Conservation (phyloP, 2,329 filamentous ascomycete species). For the Hypoxylon sp. region DNA sequence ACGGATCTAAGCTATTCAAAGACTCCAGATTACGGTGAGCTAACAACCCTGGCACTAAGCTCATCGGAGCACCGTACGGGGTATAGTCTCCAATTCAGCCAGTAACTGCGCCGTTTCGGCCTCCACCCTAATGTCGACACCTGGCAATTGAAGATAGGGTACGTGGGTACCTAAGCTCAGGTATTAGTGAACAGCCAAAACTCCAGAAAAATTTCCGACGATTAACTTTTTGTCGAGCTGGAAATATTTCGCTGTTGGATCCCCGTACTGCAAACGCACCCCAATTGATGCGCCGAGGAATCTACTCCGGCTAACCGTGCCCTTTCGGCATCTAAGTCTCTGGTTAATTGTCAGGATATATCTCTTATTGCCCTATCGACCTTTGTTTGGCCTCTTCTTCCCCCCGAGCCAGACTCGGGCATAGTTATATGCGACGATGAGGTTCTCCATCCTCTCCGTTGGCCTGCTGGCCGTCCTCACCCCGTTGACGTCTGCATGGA, state of each 20-base stretch:
- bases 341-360: conserved; percentile 11
- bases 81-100: not conserved
- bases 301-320: conserved; percentile 30
- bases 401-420: conserved; percentile 1
- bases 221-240: conserved; percentile 8
- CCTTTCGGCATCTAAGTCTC: conserved; percentile 34
- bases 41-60: no score
- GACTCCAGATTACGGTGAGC: not conserved
- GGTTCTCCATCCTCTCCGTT: conserved; percentile 75
- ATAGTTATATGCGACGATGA: conserved; percentile 73
- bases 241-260: conserved; percentile 8
- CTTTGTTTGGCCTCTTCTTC: not conserved
- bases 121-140: conserved; percentile 41
- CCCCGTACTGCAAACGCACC: conserved; percentile 16
- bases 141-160: conserved; percentile 40
- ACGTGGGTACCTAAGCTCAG: not conserved
- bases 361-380: not conserved
- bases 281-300: conserved; percentile 33
- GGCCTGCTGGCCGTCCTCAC: conserved; percentile 78
- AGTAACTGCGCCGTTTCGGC: not conserved
- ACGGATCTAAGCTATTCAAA: not conserved
- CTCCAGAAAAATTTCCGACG: conserved; percentile 18
- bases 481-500: conserved; percentile 81
- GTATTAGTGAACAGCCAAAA: conserved; percentile 12
- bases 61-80: not conserved